Conservation (phyloP, 768 basidiomycete species). For the Chalciporus piperatus region DNA sequence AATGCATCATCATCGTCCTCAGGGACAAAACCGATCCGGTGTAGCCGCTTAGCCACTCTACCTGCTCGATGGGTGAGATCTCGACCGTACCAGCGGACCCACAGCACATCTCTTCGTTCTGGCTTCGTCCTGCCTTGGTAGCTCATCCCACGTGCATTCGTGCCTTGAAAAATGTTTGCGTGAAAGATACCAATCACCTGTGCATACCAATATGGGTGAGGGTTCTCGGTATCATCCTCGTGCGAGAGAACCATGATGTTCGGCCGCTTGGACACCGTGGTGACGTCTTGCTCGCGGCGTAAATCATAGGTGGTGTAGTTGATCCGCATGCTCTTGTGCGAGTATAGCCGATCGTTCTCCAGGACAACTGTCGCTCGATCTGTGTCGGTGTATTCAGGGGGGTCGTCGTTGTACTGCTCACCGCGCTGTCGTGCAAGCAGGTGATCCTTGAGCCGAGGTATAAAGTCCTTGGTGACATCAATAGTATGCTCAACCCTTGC, state of each 20-base stretch:
- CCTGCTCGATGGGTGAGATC: too few species aligned
- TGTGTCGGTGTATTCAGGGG: slow-evolving; percentile 14
- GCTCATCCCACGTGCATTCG: too few species aligned
- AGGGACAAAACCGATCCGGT: too few species aligned
- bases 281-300: slow-evolving; percentile 18
- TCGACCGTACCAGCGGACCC: too few species aligned
- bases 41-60: too few species aligned
- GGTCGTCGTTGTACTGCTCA: slow-evolving; percentile 26
- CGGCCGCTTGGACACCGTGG: background rate
- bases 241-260: background rate
- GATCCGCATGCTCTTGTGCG: slow-evolving; percentile 22
- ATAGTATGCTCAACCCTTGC: background rate
- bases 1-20: too few species aligned
- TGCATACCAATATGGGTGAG: background rate
- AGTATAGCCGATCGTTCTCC: slow-evolving; percentile 19
- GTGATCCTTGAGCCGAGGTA: slow-evolving; percentile 17
- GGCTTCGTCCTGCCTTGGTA: too few species aligned
- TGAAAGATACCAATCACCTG: background rate
- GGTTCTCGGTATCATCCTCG: too few species aligned
- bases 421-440: slow-evolving; percentile 14
- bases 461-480: slow-evolving; percentile 16
- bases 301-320: slow-evolving; percentile 32
- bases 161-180: too few species aligned
- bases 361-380: slow-evolving; percentile 21
- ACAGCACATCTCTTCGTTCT: too few species aligned